Base-by-base conservation (phyloP, 768 basidiomycete species). In the Crassisporium funariophilum region DNA sequence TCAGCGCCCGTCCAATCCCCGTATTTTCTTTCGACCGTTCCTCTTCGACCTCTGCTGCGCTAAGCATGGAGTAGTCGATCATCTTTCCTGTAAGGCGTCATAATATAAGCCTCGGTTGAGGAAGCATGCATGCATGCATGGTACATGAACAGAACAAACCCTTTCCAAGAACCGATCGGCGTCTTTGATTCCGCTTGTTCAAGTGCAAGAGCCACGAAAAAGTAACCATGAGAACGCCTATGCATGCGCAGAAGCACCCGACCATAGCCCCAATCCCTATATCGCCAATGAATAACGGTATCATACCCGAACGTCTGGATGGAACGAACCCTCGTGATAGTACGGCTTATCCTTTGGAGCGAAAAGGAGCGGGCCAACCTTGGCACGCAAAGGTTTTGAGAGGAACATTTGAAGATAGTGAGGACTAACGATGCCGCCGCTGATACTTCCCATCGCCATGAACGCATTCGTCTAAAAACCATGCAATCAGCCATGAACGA, bases 401-500 rank as follows among this genome's bases (percentile, higher is more conserved):
- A 24, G n/a, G 31, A 11, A 44, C 21, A n/a, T 5, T 13, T 29
- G 23, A 21, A 52, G 11, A 19, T 17, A 2, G 4, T 34, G 15
- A 34, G 23, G 4, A 50, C 49, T 13, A 49, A 65, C 62, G 36
- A 65, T 63, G 29, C 41, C 53, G n/a, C 64, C 64, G 21, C 55
- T 56, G 12, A 63, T 54, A 5, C 47, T 46, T 3, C 64, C 64
- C 49, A 56, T 58, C 20, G 54, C 57, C 49, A 58, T 60, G 23
- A 65, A 50, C 1, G 64, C 59, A 13, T 52, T 59, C 10, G 62
- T 65, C 63, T 65, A 16, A 13, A 22, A 7, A 8, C n/a, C n/a
- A n/a, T 21, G 9, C 17, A 20, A 15, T 27, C 19, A 41, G 21
- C 35, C 0, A 13, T 8, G 2, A 49, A 44, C 5, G 35, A 17